Evolutionary conservation across 805 yeast species (phyloP).

Genomic region (Tetrapisispora pingtungensis): DNA sequence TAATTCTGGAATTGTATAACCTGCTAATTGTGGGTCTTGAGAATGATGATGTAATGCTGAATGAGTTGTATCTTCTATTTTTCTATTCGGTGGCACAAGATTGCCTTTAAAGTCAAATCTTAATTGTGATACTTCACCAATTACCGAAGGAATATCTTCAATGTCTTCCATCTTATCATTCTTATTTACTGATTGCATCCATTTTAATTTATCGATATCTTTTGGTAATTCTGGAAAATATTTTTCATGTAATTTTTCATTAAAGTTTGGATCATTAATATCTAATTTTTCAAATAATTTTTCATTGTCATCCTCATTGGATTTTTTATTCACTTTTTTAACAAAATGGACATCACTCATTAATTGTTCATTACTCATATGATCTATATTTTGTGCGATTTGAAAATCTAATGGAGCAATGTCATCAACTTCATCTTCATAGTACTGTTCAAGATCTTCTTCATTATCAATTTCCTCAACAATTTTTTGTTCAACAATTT

Average conservation of each 20-base stretch:
- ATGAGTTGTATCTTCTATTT: slow-evolving; percentile 39
- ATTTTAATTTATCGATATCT: slow-evolving; percentile 70
- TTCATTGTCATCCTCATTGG: slow-evolving; percentile 16
- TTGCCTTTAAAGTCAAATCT: slow-evolving; percentile 86
- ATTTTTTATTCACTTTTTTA: slow-evolving; percentile 15
- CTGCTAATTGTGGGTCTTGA: slow-evolving; percentile 79
- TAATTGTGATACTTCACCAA: slow-evolving; percentile 50
- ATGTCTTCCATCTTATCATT: slow-evolving; percentile 21
- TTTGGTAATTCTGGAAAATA: slow-evolving; percentile 85
- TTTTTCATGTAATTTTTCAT: slow-evolving; percentile 67
- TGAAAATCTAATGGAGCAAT: slow-evolving; percentile 41
- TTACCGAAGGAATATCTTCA: slow-evolving; percentile 19
- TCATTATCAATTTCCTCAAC: slow-evolving; percentile 1
- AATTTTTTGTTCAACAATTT: slow-evolving; percentile 11
- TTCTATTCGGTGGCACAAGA: slow-evolving; percentile 49
- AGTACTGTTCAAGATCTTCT: slow-evolving; percentile 14
- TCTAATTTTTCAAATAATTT: slow-evolving; percentile 33
- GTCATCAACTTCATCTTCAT: slow-evolving; percentile 44
- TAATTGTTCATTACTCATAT: slow-evolving; percentile 35
- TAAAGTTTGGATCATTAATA: slow-evolving; percentile 67
- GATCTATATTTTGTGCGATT: slow-evolving; percentile 36
- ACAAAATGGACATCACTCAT: slow-evolving; percentile 40
- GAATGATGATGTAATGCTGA: slow-evolving; percentile 88
- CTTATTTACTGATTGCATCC: slow-evolving; percentile 74
- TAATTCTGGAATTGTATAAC: slow-evolving; percentile 79